Evolutionary conservation across 2,329 filamentous ascomycete species (phyloP), one percentile per base, ranked within the genome.

Genomic region (Colletotrichum sp.): DNA sequence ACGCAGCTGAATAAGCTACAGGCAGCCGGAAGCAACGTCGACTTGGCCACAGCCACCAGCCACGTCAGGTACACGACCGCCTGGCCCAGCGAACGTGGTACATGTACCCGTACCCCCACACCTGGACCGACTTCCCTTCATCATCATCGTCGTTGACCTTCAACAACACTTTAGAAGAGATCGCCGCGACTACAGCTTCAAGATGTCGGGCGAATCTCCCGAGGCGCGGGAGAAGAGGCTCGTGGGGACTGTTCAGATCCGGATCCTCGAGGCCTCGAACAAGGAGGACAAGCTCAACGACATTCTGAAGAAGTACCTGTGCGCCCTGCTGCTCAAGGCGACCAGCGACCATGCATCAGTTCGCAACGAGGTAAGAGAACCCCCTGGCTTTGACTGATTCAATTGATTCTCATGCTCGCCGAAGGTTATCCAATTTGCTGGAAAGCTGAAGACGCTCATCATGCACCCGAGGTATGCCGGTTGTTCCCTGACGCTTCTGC

Each of bases 301-400:
- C 28, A 88, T 97, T 18, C 89, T 99, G 21, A 92, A 94, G 81
- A 93, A 91, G 57, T 98, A 96, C 82, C 89, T 99, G 30, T 88
- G 94, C 5, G 94, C 96, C 1, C 86, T 99, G 13, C 90, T 99
- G 4, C 89, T 98, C 74, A 99, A 99, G 83, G 92, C 98, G 36
- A 93, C 90, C 36, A 98, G 96, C 64, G 94, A 95, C 28, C 92
- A 96, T 85, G 90, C 92, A 67, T 89, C 92, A 60, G 97, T 99
- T 32, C 92, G 96, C 80, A 71, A 69, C 18, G 77, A 78, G 32
- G 77, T 75, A 18, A 63, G 69, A 34, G 32, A 24, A n/a, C 18
- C 6, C 26, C n/a, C 36, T 26, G 15, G 16, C 9, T n/a, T 9
- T 26, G 18, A 18, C 12, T 15, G n/a, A 32, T n/a, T 7, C 9